These are phyloP conservation scores for Fusarium sp. DNA, from an alignment of 2,329 filamentous ascomycete species.

Conservation along the genomic window DNA sequence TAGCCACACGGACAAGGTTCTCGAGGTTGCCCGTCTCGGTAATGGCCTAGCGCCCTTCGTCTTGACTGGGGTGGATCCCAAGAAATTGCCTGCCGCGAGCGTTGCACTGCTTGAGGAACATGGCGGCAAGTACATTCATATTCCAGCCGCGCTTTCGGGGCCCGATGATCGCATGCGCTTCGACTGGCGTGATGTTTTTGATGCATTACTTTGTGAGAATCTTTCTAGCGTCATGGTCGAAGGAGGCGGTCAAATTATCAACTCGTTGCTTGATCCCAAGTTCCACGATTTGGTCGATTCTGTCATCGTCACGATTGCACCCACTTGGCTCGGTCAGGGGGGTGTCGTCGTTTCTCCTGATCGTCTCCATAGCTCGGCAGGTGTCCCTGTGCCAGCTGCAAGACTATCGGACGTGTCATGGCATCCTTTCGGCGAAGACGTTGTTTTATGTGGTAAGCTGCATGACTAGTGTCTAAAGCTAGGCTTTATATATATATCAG, in stretches of 20 bases:
- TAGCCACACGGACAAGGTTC: slow-evolving; percentile 66
- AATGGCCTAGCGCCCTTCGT: slow-evolving; percentile 79
- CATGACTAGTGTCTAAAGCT: slow-evolving; percentile 33
- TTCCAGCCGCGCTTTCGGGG: slow-evolving; percentile 49
- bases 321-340: slow-evolving; percentile 85
- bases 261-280: slow-evolving; percentile 73
- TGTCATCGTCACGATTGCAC: slow-evolving; percentile 88
- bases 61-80: slow-evolving; percentile 60
- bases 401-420: slow-evolving; percentile 74
- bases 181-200: slow-evolving; percentile 72
- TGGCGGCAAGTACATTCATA: slow-evolving; percentile 62
- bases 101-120: slow-evolving; percentile 54
- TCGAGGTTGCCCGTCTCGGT: slow-evolving; percentile 70
- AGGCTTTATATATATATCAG: slow-evolving; percentile 27
- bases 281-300: slow-evolving; percentile 73
- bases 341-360: slow-evolving; percentile 82
- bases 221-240: slow-evolving; percentile 90
- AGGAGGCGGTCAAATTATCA: slow-evolving; percentile 84
- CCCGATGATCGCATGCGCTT: slow-evolving; percentile 57
- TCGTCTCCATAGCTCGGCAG: slow-evolving; percentile 59
- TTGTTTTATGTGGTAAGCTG: slow-evolving; percentile 79
- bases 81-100: slow-evolving; percentile 57
- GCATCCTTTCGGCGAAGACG: slow-evolving; percentile 82
- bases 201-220: slow-evolving; percentile 64
- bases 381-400: slow-evolving; percentile 66